These are phyloP conservation scores for Hemileccinum rubropunctum DNA, from an alignment of 768 basidiomycete genomes.

Conservation along the genomic window DNA sequence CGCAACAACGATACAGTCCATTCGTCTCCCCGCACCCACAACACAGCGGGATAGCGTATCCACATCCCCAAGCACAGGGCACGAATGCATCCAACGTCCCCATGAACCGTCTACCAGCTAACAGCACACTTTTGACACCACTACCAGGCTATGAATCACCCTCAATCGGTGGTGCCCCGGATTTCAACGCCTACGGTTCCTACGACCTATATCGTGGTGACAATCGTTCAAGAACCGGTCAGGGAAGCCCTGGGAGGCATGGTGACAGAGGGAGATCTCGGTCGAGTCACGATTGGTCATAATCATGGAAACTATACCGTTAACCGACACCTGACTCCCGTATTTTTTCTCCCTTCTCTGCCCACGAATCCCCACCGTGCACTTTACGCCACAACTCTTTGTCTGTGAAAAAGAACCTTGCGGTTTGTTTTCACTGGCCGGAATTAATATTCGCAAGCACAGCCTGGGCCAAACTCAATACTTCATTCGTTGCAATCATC, in stretches of 20 bases:
- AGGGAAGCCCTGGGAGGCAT: constrained; percentile 28
- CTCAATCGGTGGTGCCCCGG: constrained; percentile 25
- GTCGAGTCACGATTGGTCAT: constrained; percentile 16
- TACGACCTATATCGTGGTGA: constrained; percentile 41
- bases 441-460: constrained; percentile 3
- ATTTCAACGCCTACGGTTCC: constrained; percentile 18
- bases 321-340: neutral
- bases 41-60: constrained; percentile 13
- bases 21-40: constrained; percentile 20
- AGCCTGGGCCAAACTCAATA: neutral
- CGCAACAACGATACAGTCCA: constrained; percentile 26
- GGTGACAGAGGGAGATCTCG: constrained; percentile 23
- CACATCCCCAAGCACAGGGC: constrained; percentile 27
- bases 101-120: constrained; percentile 50
- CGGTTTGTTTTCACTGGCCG: constrained; percentile 3
- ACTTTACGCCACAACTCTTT: constrained; percentile 1
- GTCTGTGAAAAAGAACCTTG: constrained; percentile 8
- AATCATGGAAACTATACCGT: constrained; percentile 4
- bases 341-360: neutral
- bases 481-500: constrained; percentile 6
- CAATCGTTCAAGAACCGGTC: constrained; percentile 41
- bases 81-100: constrained; percentile 15
- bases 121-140: constrained; percentile 73
- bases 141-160: constrained; percentile 54
- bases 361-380: constrained; percentile 3